Evolutionary conservation across 192 early-diverging fungal genomes (phyloP), one percentile per base, ranked within the genome.

Genomic region (Glomus cerebriforme): DNA sequence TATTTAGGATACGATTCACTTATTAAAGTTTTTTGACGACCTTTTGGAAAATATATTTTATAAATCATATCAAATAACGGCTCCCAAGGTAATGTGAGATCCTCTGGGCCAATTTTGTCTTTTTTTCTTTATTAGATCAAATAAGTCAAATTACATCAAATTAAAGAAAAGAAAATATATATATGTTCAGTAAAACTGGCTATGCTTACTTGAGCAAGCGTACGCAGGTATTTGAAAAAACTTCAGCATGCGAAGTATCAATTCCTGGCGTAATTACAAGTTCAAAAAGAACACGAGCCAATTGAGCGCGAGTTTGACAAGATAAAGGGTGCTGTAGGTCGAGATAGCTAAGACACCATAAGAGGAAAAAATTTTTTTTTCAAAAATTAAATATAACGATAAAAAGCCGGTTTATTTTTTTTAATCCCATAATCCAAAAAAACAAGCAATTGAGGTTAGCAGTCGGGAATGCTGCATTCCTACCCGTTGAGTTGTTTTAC

Each of bases 81-180:
- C 49, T 90, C 76, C 95, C 95, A 96, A 35, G 91, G 88, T 35
- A 96, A 82, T n/a, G 83, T 79, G 7, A 96, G 72, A 60, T 90
- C 88, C 15, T 91, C 86, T 5, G 85, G 82, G 4, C 89, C 90
- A 24, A 96, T 79, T 75, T 87, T 65, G 26, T 88, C 85, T 82
- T 92, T 88, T 80, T 92, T 91, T 83, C 91, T 93, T 74, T 24
- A 24, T 34, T 35, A 37, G 10, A 29, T 62, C 1, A 60, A 49
- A 24, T n/a, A 35, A 22, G 19, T 69, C 2, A 64, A 37, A 19
- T 15, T 31, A 43, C 22, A 10, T 34, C n/a, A 1, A 26, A 32
- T 31, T 54, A 34, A 59, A 31, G 37, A 73, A 27, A 49, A 47
- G 47, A 67, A 59, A 59, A 45, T 64, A 59, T 10, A 31, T 37